Base-by-base conservation (phyloP, 2,329 filamentous ascomycete genomes). In the Pseudocercospora ulei region DNA sequence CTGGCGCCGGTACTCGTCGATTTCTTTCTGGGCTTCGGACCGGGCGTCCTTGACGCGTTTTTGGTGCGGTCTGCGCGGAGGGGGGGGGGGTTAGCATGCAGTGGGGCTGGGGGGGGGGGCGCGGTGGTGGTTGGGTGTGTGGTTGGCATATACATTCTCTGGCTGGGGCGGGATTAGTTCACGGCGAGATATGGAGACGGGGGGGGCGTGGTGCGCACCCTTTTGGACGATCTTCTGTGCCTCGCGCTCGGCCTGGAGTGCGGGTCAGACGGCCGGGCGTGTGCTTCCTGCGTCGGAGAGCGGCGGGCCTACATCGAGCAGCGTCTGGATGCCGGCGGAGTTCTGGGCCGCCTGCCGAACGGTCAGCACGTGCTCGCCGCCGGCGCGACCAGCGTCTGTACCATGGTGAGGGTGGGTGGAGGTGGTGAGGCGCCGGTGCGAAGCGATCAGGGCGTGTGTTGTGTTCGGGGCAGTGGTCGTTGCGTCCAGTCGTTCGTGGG, bases 201-300 rank as follows among this genome's bases (percentile, higher is more conserved):
- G n/a, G n/a, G n/a, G n/a, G n/a, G n/a, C n/a, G n/a, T n/a, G n/a
- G n/a, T 35, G n/a, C 69, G 45, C 64, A 92, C 88, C 83, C 75
- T 90, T 86, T 66, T 96, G 88, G 42, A 98, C 87, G 63, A 98
- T 98, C 75, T 95, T 95, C 68, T 94, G 88, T 46, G 90, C 90
- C 66, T 96, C 88, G 66, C 86, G 82, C 75, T 98, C 90, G 56
- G 90, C 87, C 88, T 96, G 54, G 52, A 13, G 50, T 38, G 25
- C 48, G 39, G 47, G 58, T 70, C 52, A 70, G 63, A 60, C 11
- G 63, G 60, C 11, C 12, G 33, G 33, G 26, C 14, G 12, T 37
- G 18, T 23, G 24, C 26, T 16, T 12, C 44, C 27, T 45, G 62
- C 81, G 58, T 20, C 31, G 22, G 26, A 31, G 18, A n/a, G n/a